Base-by-base conservation (phyloP, 2,329 filamentous ascomycete species). In the Ceratocystis harringtonii region DNA sequence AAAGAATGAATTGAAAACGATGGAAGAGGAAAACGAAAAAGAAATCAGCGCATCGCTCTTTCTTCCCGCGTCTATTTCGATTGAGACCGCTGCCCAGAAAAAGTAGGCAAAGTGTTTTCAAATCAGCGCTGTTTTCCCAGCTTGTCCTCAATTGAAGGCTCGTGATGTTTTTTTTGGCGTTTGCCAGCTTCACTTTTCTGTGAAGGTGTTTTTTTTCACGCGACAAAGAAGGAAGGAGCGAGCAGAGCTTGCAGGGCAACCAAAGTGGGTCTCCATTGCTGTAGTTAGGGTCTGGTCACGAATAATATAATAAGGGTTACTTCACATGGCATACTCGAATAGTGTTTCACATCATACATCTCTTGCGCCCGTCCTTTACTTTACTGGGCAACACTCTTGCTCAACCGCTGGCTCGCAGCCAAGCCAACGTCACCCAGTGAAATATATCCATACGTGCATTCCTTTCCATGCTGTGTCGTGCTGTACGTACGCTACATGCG, bases 91-190 rank as follows among this genome's bases (percentile, higher is more conserved):
- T 22, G 5, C 22, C 52, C 2, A 57, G 52, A 6, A 1, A 15
- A 6, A 32, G 28, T 25, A 25, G 52, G 52, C 50, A 25, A 25
- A 5, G 50, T 15, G 7, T 55, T 55, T 57, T 57, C 15, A 17
- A 4, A 15, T 55, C 6, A 62, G 17, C 5, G 61, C 28, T 44
- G 44, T 62, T 22, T 12, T 12, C 15, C 32, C 17, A 36, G 58
- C 32, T 22, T 36, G 30, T 15, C 36, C 4, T 52, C n/a, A 63
- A 25, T 45, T n/a, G 19, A 61, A 30, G 25, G 19, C 43, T 55
- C 50, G 62, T 65, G 64, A 61, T 61, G 64, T 55, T 64, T 58
- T 64, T 25, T 43, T 60, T 25, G 55, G 50, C 45, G 32, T 62
- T 41, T 62, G 61, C 61, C 45, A 48, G 25, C 61, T 48, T 30